These are phyloP conservation scores for Cladophialophora exuberans DNA, from an alignment of 2,329 filamentous ascomycete species.

Conservation along the genomic window DNA sequence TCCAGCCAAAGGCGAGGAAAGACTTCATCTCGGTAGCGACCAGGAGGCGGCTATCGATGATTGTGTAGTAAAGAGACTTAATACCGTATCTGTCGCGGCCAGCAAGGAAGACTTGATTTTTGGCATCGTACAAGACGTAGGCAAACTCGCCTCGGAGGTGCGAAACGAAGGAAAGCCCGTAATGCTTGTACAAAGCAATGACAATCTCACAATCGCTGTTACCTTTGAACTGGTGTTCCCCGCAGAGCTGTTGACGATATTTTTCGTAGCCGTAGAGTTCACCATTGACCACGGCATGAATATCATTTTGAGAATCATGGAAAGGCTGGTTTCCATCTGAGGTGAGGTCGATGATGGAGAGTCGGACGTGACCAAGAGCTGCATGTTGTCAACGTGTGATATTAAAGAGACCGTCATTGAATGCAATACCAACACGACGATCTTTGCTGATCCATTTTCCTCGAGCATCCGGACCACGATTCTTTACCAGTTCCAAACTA, in stretches of 20 bases:
- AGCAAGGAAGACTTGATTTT: conserved; percentile 48
- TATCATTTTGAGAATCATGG: conserved; percentile 40
- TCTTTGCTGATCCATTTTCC: conserved; percentile 53
- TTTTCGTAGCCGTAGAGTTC: conserved; percentile 61
- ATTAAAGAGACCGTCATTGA: conserved; percentile 38
- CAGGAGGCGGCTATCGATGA: conserved; percentile 46
- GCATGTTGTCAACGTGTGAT: conserved; percentile 10
- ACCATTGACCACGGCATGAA: conserved; percentile 64
- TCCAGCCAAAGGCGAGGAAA: conserved; percentile 55
- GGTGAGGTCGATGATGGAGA: conserved; percentile 58
- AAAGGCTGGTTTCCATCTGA: conserved; percentile 54
- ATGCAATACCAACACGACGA: conserved; percentile 35
- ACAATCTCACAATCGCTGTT: conserved; percentile 57
- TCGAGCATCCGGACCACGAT: conserved; percentile 51
- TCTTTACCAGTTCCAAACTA: conserved; percentile 45
- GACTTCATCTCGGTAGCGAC: conserved; percentile 60
- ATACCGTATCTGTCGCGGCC: conserved; percentile 58
- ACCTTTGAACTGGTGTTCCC: conserved; percentile 50
- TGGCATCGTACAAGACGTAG: conserved; percentile 55
- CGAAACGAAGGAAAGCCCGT: conserved; percentile 51
- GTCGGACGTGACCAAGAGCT: conserved; percentile 55
- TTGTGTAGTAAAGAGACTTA: conserved; percentile 60
- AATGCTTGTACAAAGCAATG: conserved; percentile 55
- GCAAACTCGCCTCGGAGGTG: conserved; percentile 60
- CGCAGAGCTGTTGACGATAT: conserved; percentile 44